Percentiles rank a stretch among this genome's conserved stretches.
Conservation (phyloP, 306 rosid species). For the Lathyrus oleraceus region DNA sequence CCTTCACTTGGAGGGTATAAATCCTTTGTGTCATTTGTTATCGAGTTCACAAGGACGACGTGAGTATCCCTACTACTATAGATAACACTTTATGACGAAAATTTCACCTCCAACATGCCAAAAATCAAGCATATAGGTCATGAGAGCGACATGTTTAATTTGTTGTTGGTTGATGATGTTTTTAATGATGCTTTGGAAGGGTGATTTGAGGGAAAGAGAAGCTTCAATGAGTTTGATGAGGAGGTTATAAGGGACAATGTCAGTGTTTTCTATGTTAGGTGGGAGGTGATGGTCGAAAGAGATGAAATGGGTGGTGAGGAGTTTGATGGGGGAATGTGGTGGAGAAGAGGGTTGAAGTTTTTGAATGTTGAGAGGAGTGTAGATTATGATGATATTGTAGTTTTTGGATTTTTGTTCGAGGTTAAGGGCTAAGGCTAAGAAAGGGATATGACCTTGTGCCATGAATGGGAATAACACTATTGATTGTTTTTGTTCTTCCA, state of each 20-base stretch:
- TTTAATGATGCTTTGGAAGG: constrained; percentile 44
- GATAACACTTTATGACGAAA: no score
- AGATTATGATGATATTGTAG: constrained; percentile 41
- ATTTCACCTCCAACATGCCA: no score
- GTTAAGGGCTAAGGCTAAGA: constrained; percentile 54
- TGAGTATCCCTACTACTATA: no score
- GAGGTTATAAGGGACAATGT: constrained; percentile 53
- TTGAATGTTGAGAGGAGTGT: constrained; percentile 51
- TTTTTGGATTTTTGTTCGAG: constrained; percentile 33
- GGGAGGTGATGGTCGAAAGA: constrained; percentile 60
- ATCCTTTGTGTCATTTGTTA: no score
- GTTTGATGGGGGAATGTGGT: constrained; percentile 46
- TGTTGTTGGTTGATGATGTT: not conserved
- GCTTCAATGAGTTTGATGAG: constrained; percentile 60
- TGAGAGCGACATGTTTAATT: no score
- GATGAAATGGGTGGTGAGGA: constrained; percentile 49
- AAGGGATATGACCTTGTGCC: constrained; percentile 79
- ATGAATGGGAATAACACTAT: constrained; percentile 65
- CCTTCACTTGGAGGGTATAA: no score
- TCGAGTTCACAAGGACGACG: no score
- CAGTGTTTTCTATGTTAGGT: constrained; percentile 62
- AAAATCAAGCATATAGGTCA: no score
- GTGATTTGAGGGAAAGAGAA: constrained; percentile 39
- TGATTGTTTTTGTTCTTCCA: constrained; percentile 39
- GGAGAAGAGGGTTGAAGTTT: constrained; percentile 55